phyloP scores from a whole-genome alignment of 192 early-diverging fungal genomes.

The Chytriomyces sp. region DNA sequence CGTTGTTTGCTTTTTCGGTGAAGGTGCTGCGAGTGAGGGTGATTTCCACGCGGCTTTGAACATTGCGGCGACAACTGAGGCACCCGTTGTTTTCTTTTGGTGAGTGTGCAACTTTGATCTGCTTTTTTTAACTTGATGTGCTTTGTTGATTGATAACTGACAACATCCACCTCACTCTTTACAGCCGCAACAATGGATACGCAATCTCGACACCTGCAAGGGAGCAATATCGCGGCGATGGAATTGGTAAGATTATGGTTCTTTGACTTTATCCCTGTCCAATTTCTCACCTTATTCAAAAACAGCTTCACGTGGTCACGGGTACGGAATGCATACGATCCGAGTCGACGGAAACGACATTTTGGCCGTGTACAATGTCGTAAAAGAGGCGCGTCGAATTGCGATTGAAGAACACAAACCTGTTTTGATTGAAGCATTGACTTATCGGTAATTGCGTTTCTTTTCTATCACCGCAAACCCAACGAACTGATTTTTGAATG shows the following conservation, averaged over 20 bases:
- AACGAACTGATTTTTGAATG: not conserved
- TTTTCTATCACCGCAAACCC: not conserved
- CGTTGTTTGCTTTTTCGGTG: conserved; percentile 95
- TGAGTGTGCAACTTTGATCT: conserved; percentile 31
- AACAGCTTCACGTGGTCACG: conserved; percentile 83
- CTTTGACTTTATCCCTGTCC: too few relatives aligned
- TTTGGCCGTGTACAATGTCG: conserved; percentile 89
- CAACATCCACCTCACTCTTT: not conserved
- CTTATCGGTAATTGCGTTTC: conserved; percentile 75
- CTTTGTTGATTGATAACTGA: not conserved
- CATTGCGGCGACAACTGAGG: conserved; percentile 92
- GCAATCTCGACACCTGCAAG: conserved; percentile 95
- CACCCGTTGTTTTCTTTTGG: conserved; percentile 95
- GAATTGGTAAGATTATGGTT: conserved; percentile 63
- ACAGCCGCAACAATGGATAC: conserved; percentile 97
- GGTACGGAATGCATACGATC: conserved; percentile 97
- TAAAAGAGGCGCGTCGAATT: conserved; percentile 79
- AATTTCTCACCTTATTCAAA: too few relatives aligned
- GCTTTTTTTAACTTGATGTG: not conserved
- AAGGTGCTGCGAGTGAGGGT: conserved; percentile 94
- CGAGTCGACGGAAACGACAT: conserved; percentile 98
- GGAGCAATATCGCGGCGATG: conserved; percentile 98
- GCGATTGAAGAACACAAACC: conserved; percentile 83
- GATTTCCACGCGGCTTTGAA: conserved; percentile 98
- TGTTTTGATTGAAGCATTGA: conserved; percentile 96